Base-by-base conservation (phyloP, 2,329 filamentous ascomycete genomes). In the Botrytis sinoallii region DNA sequence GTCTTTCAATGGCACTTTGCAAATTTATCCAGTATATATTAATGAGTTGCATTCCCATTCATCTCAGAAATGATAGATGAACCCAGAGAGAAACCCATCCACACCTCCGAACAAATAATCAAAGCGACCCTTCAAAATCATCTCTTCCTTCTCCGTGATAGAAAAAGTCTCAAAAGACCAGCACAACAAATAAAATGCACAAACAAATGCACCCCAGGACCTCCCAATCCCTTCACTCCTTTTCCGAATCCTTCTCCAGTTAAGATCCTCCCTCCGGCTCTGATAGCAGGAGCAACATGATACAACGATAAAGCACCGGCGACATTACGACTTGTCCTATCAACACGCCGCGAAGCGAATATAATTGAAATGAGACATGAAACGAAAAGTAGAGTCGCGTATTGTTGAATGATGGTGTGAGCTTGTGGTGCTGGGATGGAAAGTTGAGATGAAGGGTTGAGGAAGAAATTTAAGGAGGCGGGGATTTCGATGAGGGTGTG, bases 401-500 rank as follows among this genome's bases (percentile, higher is more conserved):
- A 84, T 77, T 84, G 83, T 46, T 79, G 77, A 67, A 84, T 80
- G 40, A 80, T 68, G 38, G 81, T 76, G 59, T 83, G 79, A 16
- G 83, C 81, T 75, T 81, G 78, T 16, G 81, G 80, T 52, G 81
- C 80, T 55, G 81, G 75, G 7, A 69, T 59, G 4, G 77, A 73
- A 25, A 83, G 79, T 60, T 80, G 79, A 38, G 78, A 69, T 20
- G 80, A 78, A 12, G 82, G 82, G 35, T 77, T 76, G 71, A 83
- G 67, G 75, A 81, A 79, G 78, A 84, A 84, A 73, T 80, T 81
- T 2, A 83, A 65, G 9, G 79, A 79, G 22, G 83, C 83, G 3
- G 82, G 82, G 9, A 78, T 66, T 75, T 84, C 83, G 71, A 82
- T 76, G 59, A 82, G 32, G 71, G 80, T 75, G 76, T 84, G 83